Percentiles rank a stretch among this genome's conserved stretches.
Evolutionary conservation across 257 asterid species (phyloP).

Genomic region (Rhazya stricta): DNA sequence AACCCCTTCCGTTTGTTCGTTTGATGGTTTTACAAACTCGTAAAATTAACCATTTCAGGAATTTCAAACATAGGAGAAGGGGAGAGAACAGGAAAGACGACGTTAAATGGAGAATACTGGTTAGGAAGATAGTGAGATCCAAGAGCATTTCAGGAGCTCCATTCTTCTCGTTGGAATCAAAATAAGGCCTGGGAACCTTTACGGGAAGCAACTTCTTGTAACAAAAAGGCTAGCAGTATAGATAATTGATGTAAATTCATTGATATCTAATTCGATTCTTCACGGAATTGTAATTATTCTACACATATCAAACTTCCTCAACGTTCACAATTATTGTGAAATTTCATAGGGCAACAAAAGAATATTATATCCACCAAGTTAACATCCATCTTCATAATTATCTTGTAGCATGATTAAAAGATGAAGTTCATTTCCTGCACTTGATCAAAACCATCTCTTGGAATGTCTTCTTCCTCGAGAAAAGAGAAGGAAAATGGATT

Average conservation of each 20-base stretch:
- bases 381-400: too few species aligned
- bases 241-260: background rate
- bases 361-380: too few species aligned
- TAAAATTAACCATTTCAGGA: slow-evolving; percentile 29
- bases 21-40: background rate
- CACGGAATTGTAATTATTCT: too few species aligned
- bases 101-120: slow-evolving; percentile 70
- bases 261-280: too few species aligned
- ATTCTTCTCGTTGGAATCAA: slow-evolving; percentile 54
- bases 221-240: background rate
- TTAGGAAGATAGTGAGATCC: slow-evolving; percentile 76
- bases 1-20: background rate
- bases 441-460: too few species aligned
- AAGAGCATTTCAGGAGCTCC: slow-evolving; percentile 80
- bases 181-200: slow-evolving; percentile 4
- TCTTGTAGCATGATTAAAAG: too few species aligned
- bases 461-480: too few species aligned
- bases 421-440: too few species aligned
- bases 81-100: slow-evolving; percentile 65
- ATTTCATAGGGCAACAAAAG: too few species aligned
- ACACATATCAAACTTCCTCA: too few species aligned
- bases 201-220: background rate
- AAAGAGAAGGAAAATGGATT: too few species aligned
- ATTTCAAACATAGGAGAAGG: slow-evolving; percentile 52
- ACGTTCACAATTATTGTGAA: too few species aligned